A percentile compares a stretch with the other conserved stretches of the same genome.
These are phyloP conservation scores for Uronychia binucleata DNA, from an alignment of 73 alveolate species.

Conservation along the genomic window DNA sequence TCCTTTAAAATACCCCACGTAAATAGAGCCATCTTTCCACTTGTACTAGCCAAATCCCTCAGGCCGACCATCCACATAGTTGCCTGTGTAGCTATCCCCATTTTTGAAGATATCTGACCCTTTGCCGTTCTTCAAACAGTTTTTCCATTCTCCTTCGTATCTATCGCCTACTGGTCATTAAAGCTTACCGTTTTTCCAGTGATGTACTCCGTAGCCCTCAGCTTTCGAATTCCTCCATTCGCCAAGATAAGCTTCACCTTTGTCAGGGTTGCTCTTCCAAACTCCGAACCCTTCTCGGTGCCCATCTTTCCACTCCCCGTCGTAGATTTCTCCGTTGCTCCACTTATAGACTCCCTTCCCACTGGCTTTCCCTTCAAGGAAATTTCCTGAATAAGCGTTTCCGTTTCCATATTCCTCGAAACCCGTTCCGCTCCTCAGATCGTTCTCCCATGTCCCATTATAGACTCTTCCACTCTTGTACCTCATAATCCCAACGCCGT, in stretches of 20 bases:
- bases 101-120: conserved; percentile 49
- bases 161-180: conserved; percentile 43
- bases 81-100: conserved; percentile 50
- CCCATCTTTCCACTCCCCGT: conserved; percentile 52
- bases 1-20: conserved; percentile 42
- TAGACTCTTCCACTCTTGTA: conserved; percentile 2
- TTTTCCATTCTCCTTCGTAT: conserved; percentile 49
- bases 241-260: too few species aligned
- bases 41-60: too few species aligned
- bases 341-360: too few species aligned
- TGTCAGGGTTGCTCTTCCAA: too few species aligned
- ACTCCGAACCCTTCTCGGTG: conserved; percentile 46
- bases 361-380: too few species aligned
- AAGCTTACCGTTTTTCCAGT: too few species aligned
- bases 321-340: conserved; percentile 46
- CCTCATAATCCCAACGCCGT: conserved; percentile 10
- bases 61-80: conserved; percentile 46
- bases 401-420: conserved; percentile 3
- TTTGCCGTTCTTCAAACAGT: conserved; percentile 41
- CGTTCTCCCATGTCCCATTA: conserved; percentile 5
- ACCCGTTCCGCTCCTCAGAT: conserved; percentile 30
- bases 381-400: too few species aligned
- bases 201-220: too few species aligned
- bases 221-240: too few species aligned
- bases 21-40: too few species aligned